Conservation (phyloP, 257 asterid genomes). For the Echium plantagineum region DNA sequence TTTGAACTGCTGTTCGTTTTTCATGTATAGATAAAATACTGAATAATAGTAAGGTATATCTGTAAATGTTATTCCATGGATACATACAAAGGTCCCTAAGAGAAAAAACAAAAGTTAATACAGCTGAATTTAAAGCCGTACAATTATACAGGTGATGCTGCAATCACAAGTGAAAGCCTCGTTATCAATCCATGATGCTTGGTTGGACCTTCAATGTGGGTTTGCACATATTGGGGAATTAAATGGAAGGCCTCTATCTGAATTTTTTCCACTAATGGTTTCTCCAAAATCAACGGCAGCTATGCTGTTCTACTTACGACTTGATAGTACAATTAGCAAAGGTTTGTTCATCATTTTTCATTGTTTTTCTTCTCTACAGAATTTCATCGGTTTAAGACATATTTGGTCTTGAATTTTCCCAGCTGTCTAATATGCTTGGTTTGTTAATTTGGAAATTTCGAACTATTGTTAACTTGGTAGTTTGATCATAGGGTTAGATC, state of each 20-base stretch:
- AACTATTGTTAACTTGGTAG: no score
- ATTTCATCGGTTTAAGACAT: not conserved
- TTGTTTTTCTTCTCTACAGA: not conserved
- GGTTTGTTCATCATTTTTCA: constrained; percentile 23
- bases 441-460: not conserved
- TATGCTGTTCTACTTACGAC: constrained; percentile 63
- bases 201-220: constrained; percentile 94
- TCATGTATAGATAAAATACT: no score
- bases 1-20: no score
- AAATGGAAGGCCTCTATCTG: constrained; percentile 63
- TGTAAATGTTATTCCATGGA: no score
- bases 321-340: constrained; percentile 26
- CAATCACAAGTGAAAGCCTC: constrained; percentile 96
- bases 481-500: no score
- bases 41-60: no score
- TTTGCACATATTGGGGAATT: constrained; percentile 66
- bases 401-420: not conserved
- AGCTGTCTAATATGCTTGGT: not conserved
- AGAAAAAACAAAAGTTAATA: no score
- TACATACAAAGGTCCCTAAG: no score
- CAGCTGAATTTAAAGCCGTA: not conserved
- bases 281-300: constrained; percentile 85
- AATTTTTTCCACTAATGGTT: constrained; percentile 66
- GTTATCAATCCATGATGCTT: constrained; percentile 64
- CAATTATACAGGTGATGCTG: constrained; percentile 49